Evolutionary conservation across 2,329 filamentous ascomycete genomes (phyloP).

Genomic region (Aspergillus fischeri): DNA sequence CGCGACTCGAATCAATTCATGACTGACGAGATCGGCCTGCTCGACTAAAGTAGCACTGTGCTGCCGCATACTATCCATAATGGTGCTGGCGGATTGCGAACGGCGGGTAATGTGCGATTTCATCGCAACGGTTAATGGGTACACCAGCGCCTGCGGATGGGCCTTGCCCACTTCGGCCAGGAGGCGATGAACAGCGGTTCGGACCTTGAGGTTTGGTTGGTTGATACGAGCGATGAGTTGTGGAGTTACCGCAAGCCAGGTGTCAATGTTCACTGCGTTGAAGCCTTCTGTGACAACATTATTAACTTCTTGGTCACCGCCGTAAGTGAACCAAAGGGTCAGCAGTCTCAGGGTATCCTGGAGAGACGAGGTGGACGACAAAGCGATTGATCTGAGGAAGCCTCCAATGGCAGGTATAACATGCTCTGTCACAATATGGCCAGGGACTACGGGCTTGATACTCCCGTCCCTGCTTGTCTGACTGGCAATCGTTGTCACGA

Average conservation of each 20-base stretch:
- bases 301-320: conserved; percentile 83
- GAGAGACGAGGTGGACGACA: conserved; percentile 86
- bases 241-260: conserved; percentile 97
- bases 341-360: conserved; percentile 91
- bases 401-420: conserved; percentile 92
- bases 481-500: conserved; percentile 76
- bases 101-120: conserved; percentile 86
- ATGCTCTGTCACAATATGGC: conserved; percentile 71
- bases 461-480: conserved; percentile 57
- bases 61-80: conserved; percentile 97
- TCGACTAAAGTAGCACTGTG: conserved; percentile 91
- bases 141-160: conserved; percentile 94
- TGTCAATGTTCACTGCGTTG: conserved; percentile 87
- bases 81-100: conserved; percentile 80
- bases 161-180: conserved; percentile 88
- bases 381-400: conserved; percentile 94
- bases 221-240: conserved; percentile 97
- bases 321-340: conserved; percentile 95
- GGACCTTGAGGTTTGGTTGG: conserved; percentile 83
- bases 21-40: conserved; percentile 90
- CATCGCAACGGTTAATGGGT: conserved; percentile 95
- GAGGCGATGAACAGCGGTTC: conserved; percentile 86
- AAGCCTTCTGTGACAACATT: conserved; percentile 85
- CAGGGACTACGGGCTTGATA: conserved; percentile 51
- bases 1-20: conserved; percentile 93